A percentile compares a stretch with the other conserved stretches of the same genome.
These are phyloP conservation scores for Erysiphe pulchra DNA, from an alignment of 2,329 filamentous ascomycete species.

Conservation along the genomic window DNA sequence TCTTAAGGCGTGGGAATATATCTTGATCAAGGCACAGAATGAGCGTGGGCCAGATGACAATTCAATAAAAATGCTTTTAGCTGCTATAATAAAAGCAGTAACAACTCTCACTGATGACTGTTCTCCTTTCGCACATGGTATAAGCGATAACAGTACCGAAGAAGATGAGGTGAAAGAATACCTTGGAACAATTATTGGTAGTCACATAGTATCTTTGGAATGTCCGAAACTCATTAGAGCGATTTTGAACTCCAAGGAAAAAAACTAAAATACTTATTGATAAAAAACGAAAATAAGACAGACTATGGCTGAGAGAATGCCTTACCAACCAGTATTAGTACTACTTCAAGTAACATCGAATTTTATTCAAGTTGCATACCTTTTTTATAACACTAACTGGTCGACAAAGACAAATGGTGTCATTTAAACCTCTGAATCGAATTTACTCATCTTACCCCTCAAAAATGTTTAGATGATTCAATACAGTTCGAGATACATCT, in stretches of 20 bases:
- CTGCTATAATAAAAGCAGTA: constrained; percentile 28
- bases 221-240: constrained; percentile 10
- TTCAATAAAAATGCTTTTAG: constrained; percentile 34
- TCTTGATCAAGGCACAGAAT: constrained; percentile 28
- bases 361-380: too few species aligned
- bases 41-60: constrained; percentile 24
- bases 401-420: too few species aligned
- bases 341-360: too few species aligned
- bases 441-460: too few species aligned
- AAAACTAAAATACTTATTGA: background rate
- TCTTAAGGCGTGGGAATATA: constrained; percentile 33
- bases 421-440: too few species aligned
- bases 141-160: constrained; percentile 6
- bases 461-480: too few species aligned
- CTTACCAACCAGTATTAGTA: too few species aligned
- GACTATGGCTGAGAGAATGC: too few species aligned
- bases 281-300: too few species aligned
- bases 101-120: constrained; percentile 22
- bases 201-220: constrained; percentile 6
- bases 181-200: constrained; percentile 11
- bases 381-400: too few species aligned
- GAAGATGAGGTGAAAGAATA: constrained; percentile 9
- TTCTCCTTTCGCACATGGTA: constrained; percentile 5
- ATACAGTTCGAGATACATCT: too few species aligned
- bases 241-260: constrained; percentile 9